Percentiles rank a stretch among this genome's conserved stretches.
These are phyloP conservation scores for Pisolithus tinctorius DNA, from an alignment of 768 basidiomycete species.

Conservation along the genomic window DNA sequence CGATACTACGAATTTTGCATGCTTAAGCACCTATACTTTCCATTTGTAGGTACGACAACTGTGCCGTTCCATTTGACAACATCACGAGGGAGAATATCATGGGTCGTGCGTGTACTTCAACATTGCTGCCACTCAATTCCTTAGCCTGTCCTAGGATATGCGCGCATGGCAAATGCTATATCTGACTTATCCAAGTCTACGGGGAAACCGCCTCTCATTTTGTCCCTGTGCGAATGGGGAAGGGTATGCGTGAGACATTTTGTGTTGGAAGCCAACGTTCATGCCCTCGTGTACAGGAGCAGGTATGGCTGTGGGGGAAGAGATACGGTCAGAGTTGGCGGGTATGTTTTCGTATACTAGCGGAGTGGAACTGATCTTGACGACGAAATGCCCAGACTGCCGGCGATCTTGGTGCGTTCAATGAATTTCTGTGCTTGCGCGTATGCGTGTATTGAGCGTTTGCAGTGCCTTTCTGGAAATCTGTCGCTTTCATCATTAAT, in stretches of 20 bases:
- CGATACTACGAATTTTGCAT: conserved; percentile 9
- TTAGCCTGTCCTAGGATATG: conserved; percentile 37
- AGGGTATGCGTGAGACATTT: conserved; percentile 32
- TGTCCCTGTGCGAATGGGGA: conserved; percentile 71
- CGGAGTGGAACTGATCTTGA: not conserved
- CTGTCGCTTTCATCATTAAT: conserved; percentile 48
- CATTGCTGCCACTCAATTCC: not conserved
- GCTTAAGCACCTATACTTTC: not conserved
- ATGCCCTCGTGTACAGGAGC: conserved; percentile 31
- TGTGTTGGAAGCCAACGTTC: not conserved
- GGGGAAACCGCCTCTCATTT: conserved; percentile 47
- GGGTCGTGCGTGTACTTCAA: conserved; percentile 35
- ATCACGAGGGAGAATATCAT: conserved; percentile 49
- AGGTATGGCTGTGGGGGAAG: conserved; percentile 60
- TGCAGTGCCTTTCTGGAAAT: conserved; percentile 41
- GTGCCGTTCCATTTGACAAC: conserved; percentile 53
- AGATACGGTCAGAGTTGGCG: conserved; percentile 60
- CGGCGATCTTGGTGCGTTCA: conserved; percentile 37
- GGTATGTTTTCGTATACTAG: conserved; percentile 27
- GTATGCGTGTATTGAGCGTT: not conserved
- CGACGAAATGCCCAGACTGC: conserved; percentile 34
- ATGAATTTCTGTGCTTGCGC: not conserved
- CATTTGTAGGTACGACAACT: conserved; percentile 49
- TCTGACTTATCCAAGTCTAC: conserved; percentile 37
- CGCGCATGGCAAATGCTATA: conserved; percentile 57